Evolutionary conservation across 176 grass and related monocot species (phyloP).

Genomic region (Zizania latifolia): DNA sequence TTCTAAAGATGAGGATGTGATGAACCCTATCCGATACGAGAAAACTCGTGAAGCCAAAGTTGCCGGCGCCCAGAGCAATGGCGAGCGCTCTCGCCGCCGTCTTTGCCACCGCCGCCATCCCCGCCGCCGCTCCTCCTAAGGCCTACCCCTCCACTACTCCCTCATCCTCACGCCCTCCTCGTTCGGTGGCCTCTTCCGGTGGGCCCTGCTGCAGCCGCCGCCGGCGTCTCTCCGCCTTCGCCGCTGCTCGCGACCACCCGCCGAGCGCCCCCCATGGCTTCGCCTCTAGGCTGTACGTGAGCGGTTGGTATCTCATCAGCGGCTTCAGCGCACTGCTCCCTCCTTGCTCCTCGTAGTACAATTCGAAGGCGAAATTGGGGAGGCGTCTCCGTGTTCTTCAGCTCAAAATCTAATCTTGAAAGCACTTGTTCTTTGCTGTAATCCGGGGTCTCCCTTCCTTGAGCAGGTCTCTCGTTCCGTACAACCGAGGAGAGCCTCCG

Average conservation of each 20-base stretch:
- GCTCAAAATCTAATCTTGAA: constrained; percentile 1
- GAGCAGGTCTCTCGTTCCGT: constrained; percentile 58
- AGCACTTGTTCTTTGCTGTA: neutral
- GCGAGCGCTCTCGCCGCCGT: constrained; percentile 2
- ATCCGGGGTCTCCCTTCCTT: neutral
- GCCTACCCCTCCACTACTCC: neutral
- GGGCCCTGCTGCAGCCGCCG: neutral
- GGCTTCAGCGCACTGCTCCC: neutral
- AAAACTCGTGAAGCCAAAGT: no score
- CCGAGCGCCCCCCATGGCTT: neutral
- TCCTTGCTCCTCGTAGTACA: neutral
- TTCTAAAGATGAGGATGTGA: neutral
- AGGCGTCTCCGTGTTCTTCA: neutral
- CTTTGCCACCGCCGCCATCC: neutral
- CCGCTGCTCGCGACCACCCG: constrained; percentile 17
- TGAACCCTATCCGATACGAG: neutral
- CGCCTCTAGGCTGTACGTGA: constrained; percentile 56
- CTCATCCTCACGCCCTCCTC: neutral
- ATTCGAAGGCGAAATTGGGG: no score
- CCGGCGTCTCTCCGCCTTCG: neutral
- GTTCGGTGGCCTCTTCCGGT: neutral
- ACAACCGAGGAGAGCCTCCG: constrained; percentile 60
- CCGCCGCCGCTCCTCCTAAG: neutral
- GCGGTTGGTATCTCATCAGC: constrained; percentile 44
- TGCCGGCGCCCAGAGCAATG: neutral